These are phyloP conservation scores for Nicotiana otophora DNA, from an alignment of 257 asterid genomes.

Conservation along the genomic window DNA sequence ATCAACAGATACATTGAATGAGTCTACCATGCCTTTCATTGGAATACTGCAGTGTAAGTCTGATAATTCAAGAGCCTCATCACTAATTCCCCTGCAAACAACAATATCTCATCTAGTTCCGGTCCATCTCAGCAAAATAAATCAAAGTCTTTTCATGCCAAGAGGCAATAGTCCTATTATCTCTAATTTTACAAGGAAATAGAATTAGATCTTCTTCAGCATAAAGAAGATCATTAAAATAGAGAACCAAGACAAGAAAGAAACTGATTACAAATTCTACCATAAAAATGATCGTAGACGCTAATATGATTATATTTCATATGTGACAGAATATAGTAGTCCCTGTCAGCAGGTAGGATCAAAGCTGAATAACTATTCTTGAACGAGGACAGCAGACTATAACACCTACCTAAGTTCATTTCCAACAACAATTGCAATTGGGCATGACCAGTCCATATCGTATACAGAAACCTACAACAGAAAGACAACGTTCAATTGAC, in stretches of 20 bases:
- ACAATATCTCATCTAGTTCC: conserved; percentile 17
- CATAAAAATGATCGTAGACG: not conserved
- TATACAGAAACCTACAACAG: conserved; percentile 65
- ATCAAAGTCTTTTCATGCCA: not conserved
- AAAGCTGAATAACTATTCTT: conserved; percentile 8
- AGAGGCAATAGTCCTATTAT: not conserved
- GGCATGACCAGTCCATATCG: conserved; percentile 90
- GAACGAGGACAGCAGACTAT: not conserved
- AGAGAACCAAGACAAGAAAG: not conserved
- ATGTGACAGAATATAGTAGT: not conserved
- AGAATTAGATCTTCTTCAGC: not conserved
- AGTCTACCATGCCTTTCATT: conserved; percentile 97
- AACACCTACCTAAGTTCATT: conserved; percentile 62
- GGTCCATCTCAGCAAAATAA: conserved; percentile 1
- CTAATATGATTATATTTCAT: not conserved
- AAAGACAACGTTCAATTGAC: not conserved
- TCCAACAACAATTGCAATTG: conserved; percentile 92
- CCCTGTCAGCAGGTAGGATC: conserved; percentile 2
- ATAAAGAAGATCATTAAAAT: not conserved
- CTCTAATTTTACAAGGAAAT: not conserved
- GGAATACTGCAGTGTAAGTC: conserved; percentile 90
- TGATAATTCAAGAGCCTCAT: conserved; percentile 72
- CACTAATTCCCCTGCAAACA: conserved; percentile 72
- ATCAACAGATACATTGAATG: conserved; percentile 94
- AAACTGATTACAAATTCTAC: not conserved